Conservation (phyloP, 2,329 filamentous ascomycete genomes). For the Chaetomium globosum region DNA sequence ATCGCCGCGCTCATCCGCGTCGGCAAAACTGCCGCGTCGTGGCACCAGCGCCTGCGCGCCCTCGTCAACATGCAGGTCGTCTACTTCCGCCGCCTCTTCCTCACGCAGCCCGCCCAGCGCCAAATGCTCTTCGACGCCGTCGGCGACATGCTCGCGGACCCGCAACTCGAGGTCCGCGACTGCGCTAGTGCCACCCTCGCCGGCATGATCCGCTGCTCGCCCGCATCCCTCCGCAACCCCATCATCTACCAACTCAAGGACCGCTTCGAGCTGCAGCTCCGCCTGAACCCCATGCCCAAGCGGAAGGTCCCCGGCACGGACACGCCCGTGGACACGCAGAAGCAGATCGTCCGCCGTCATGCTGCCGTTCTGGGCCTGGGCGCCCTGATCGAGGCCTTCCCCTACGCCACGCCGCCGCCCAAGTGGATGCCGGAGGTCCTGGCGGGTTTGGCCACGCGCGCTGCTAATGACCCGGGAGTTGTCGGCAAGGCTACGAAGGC, state of each 20-base stretch:
- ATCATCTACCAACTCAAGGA: slow-evolving; percentile 75
- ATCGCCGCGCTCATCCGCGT: slow-evolving; percentile 85
- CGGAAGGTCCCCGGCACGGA: slow-evolving; percentile 65
- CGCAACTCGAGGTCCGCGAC: slow-evolving; percentile 89
- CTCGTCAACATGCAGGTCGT: slow-evolving; percentile 99
- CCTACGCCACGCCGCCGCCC: slow-evolving; percentile 90
- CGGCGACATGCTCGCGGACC: slow-evolving; percentile 90
- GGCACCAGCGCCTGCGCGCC: slow-evolving; percentile 93
- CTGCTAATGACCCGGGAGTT: slow-evolving; percentile 84
- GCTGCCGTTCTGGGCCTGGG: slow-evolving; percentile 90
- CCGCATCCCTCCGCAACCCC: slow-evolving; percentile 72
- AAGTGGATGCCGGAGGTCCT: slow-evolving; percentile 92
- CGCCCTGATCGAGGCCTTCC: slow-evolving; percentile 91
- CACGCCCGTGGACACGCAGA: slow-evolving; percentile 70
- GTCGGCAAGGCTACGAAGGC: slow-evolving; percentile 95
- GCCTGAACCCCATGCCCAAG: slow-evolving; percentile 85
- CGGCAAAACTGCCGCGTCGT: slow-evolving; percentile 78
- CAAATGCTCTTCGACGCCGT: slow-evolving; percentile 85
- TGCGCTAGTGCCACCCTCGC: slow-evolving; percentile 91
- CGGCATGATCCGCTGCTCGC: slow-evolving; percentile 97
- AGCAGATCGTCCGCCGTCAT: slow-evolving; percentile 79
- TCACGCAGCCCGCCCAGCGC: slow-evolving; percentile 74
- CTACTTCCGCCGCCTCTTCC: slow-evolving; percentile 94
- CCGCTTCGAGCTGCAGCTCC: slow-evolving; percentile 77
- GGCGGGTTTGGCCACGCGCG: slow-evolving; percentile 78